A percentile compares a stretch with the other conserved stretches of the same genome.
Conservation (phyloP, 2,329 filamentous ascomycete species). For the Colletotrichum sp. region DNA sequence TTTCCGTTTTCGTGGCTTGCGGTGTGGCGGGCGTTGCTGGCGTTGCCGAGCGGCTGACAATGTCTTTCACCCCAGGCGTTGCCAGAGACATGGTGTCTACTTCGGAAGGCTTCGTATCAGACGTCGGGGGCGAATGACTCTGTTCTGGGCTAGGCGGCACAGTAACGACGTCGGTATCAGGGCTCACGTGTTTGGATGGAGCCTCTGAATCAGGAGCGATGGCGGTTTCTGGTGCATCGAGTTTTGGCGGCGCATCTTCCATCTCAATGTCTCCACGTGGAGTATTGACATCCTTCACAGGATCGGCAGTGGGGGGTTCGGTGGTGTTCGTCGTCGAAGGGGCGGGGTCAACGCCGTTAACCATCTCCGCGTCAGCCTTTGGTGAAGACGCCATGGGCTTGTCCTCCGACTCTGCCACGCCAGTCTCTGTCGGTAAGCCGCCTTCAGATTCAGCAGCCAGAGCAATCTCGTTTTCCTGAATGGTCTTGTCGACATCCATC, state of each 20-base stretch:
- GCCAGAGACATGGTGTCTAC: conserved; percentile 40
- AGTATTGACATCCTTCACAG: conserved; percentile 15
- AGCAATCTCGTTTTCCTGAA: background rate
- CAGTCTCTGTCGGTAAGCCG: background rate
- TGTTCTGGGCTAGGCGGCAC: conserved; percentile 47
- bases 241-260: conserved; percentile 27
- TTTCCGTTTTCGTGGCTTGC: conserved; percentile 64
- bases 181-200: conserved; percentile 36
- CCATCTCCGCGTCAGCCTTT: background rate
- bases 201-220: conserved; percentile 24
- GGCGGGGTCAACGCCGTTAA: background rate
- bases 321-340: background rate
- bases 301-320: background rate
- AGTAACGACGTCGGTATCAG: conserved; percentile 49
- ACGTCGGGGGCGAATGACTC: conserved; percentile 53
- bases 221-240: conserved; percentile 24
- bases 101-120: conserved; percentile 58
- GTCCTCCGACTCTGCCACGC: background rate
- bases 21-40: conserved; percentile 34
- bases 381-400: background rate
- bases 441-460: background rate
- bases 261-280: conserved; percentile 36
- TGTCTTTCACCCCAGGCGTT: conserved; percentile 23
- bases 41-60: conserved; percentile 36
- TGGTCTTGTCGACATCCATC: conserved; percentile 4